Evolutionary conservation across 2,329 filamentous ascomycete genomes (phyloP).

Genomic region (Geosmithia morbida): DNA sequence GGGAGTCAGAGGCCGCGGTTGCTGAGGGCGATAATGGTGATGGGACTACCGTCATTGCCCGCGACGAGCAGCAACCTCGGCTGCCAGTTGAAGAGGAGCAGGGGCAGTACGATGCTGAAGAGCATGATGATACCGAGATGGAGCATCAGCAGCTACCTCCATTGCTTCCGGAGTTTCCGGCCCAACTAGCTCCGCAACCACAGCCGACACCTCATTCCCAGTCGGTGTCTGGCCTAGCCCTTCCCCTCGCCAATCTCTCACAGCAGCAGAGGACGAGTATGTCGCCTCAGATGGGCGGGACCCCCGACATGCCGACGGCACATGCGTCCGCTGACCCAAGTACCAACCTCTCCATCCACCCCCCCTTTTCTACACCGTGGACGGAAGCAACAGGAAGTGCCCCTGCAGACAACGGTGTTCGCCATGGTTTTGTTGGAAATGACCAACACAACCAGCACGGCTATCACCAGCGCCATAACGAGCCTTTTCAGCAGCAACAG

Average conservation of each 20-base stretch:
- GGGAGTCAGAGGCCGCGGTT: conserved; percentile 7
- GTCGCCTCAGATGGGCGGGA: neutral
- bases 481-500: conserved; percentile 14
- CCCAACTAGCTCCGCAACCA: neutral
- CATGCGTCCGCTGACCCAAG: neutral
- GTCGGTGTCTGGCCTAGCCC: conserved; percentile 1
- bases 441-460: neutral
- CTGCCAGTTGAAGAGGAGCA: conserved; percentile 4
- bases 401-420: neutral
- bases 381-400: neutral
- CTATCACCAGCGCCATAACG: conserved; percentile 5
- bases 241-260: neutral
- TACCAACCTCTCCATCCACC: neutral
- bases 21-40: conserved; percentile 4
- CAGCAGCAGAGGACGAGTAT: neutral
- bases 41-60: neutral
- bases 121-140: neutral
- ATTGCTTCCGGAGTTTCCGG: neutral
- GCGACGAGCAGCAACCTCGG: conserved; percentile 1
- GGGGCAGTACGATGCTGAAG: neutral
- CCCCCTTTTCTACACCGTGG: neutral
- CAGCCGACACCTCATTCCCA: conserved; percentile 1
- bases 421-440: neutral
- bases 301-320: neutral
- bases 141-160: conserved; percentile 1